Conservation (phyloP, 2,329 filamentous ascomycete genomes). For the Fusarium sp. region DNA sequence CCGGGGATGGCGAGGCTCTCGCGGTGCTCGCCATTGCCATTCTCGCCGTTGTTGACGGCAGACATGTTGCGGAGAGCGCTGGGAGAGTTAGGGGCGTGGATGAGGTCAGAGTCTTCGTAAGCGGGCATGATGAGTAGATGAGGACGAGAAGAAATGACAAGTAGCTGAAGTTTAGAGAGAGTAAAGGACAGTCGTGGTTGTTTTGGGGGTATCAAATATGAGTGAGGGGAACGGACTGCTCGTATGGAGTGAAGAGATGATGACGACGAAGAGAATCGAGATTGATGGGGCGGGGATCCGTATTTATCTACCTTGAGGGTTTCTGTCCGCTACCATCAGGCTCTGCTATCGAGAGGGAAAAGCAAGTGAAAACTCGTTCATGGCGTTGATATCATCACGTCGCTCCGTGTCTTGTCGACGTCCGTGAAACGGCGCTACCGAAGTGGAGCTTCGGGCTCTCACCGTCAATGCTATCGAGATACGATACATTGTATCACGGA, state of each 20-base stretch:
- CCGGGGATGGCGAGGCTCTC: slow-evolving; percentile 50
- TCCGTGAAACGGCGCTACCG: slow-evolving; percentile 34
- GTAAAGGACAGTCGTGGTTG: slow-evolving; percentile 16
- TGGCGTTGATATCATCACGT: slow-evolving; percentile 37
- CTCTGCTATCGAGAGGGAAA: background rate
- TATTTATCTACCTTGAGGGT: slow-evolving; percentile 34
- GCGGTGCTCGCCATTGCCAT: slow-evolving; percentile 24
- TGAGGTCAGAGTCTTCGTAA: slow-evolving; percentile 68
- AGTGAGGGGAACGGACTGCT: slow-evolving; percentile 29
- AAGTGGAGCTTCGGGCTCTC: slow-evolving; percentile 36
- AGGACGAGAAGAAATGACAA: background rate
- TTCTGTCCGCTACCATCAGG: slow-evolving; percentile 4
- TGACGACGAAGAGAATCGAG: slow-evolving; percentile 19
- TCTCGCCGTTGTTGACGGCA: slow-evolving; percentile 10
- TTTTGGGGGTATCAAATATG: slow-evolving; percentile 34
- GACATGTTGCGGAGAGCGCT: slow-evolving; percentile 37
- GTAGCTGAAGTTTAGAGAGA: slow-evolving; percentile 25
- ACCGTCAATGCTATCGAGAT: slow-evolving; percentile 30
- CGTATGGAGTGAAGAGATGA: background rate
- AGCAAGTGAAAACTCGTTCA: slow-evolving; percentile 31
- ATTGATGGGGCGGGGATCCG: slow-evolving; percentile 34
- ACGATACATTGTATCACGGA: background rate
- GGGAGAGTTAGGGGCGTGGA: slow-evolving; percentile 34
- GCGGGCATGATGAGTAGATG: slow-evolving; percentile 63
- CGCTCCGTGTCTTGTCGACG: background rate